Evolutionary conservation across 768 basidiomycete species (phyloP).

Genomic region (Tricholoma hemisulphureum): DNA sequence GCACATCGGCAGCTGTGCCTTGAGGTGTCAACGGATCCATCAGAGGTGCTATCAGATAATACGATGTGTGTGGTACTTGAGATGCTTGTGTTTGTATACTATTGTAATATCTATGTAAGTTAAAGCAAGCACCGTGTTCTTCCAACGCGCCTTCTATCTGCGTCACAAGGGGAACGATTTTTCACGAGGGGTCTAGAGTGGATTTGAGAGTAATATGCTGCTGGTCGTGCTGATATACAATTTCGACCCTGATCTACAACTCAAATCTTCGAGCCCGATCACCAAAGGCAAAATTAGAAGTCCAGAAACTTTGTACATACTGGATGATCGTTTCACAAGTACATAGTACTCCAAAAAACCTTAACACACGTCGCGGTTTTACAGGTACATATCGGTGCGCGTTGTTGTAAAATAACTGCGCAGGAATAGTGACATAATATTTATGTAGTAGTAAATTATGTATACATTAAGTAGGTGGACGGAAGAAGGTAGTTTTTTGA

Average conservation of each 20-base stretch:
- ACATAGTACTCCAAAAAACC: no score
- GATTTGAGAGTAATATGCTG: slow-evolving; percentile 8
- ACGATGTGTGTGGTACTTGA: background rate
- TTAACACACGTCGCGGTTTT: no score
- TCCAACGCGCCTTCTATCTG: no score
- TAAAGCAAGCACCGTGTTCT: background rate
- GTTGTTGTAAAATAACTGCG: no score
- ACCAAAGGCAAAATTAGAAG: slow-evolving; percentile 16
- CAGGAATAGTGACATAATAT: background rate
- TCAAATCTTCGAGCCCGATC: slow-evolving; percentile 17
- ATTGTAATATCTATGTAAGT: background rate
- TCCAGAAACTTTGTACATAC: slow-evolving; percentile 8
- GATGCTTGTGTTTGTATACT: background rate
- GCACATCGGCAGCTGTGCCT: background rate
- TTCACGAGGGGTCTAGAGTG: no score
- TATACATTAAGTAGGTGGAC: background rate
- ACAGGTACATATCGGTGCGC: no score
- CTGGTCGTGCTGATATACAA: background rate
- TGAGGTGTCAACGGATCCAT: background rate
- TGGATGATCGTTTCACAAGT: no score
- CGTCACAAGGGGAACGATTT: background rate
- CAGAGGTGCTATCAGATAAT: background rate
- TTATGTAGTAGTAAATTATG: slow-evolving; percentile 7
- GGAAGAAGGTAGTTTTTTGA: background rate
- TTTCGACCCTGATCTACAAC: slow-evolving; percentile 24